Percentiles rank a stretch among this genome's conserved stretches.
phyloP scores from a whole-genome alignment of 371 early-diverging fungal genomes.

The Apophysomyces variabilis region DNA sequence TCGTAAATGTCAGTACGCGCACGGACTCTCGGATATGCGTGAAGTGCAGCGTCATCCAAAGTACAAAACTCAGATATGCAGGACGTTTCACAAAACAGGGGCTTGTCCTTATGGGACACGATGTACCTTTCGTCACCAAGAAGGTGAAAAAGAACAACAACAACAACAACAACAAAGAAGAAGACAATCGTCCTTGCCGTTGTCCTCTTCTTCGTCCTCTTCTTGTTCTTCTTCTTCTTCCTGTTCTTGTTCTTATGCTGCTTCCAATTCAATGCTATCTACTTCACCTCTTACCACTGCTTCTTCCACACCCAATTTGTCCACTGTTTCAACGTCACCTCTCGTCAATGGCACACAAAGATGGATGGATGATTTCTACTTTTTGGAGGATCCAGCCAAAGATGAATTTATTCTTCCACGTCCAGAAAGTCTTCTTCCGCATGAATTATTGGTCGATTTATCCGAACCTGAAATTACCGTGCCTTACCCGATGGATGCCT shows the following conservation, averaged over 20 bases:
- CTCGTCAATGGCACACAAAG: slow-evolving; percentile 9
- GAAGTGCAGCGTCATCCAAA: slow-evolving; percentile 91
- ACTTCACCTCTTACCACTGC: slow-evolving; percentile 8
- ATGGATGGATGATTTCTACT: background rate
- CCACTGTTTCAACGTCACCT: background rate
- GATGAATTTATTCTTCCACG: slow-evolving; percentile 30
- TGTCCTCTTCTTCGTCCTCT: no score
- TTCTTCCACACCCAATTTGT: slow-evolving; percentile 11
- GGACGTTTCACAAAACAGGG: slow-evolving; percentile 88
- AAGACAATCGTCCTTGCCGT: no score
- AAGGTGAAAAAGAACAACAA: slow-evolving; percentile 12
- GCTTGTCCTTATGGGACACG: slow-evolving; percentile 93
- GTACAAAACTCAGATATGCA: slow-evolving; percentile 93
- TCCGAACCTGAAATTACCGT: slow-evolving; percentile 22
- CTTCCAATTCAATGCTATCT: background rate
- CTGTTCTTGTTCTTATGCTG: no score
- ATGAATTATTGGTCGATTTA: slow-evolving; percentile 36
- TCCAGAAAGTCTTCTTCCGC: slow-evolving; percentile 43
- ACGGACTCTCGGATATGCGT: slow-evolving; percentile 83
- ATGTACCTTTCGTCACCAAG: slow-evolving; percentile 93
- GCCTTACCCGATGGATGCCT: background rate
- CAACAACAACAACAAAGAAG: no score
- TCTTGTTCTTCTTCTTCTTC: no score
- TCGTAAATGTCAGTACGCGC: slow-evolving; percentile 96
- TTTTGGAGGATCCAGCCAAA: background rate